Percentiles rank a stretch among this genome's conserved stretches.
Evolutionary conservation across 176 grass and related monocot species (phyloP).

Genomic region (Canna indica): DNA sequence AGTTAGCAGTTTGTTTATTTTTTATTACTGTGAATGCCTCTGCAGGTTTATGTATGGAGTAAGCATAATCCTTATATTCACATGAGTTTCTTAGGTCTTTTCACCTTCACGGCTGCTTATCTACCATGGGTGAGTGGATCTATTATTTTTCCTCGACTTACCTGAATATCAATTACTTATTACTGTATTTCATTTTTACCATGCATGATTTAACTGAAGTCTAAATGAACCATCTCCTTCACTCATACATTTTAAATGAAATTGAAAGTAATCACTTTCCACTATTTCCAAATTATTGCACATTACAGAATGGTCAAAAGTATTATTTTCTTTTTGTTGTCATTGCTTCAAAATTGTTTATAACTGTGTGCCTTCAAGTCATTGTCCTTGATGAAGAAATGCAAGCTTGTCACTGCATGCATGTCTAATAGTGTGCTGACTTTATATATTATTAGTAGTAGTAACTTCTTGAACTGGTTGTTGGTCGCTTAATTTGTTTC

Average conservation of each 20-base stretch:
- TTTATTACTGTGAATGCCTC: constrained; percentile 5
- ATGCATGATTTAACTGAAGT: not conserved
- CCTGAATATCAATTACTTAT: not conserved
- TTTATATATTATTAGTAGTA: no score
- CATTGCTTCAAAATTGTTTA: no score
- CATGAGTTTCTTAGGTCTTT: constrained; percentile 97
- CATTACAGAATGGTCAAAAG: not conserved
- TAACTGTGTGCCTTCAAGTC: no score
- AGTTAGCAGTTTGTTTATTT: not conserved
- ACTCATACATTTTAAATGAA: not conserved
- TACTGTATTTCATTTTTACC: not conserved
- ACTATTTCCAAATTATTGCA: not conserved
- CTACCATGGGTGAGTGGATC: constrained; percentile 66
- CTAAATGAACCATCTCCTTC: constrained; percentile 19
- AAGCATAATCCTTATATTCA: constrained; percentile 97
- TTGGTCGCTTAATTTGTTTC: not conserved
- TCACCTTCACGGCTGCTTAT: constrained; percentile 97
- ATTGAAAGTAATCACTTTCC: not conserved
- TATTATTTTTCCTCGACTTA: not conserved
- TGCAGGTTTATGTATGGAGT: constrained; percentile 99
- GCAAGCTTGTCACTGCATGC: no score
- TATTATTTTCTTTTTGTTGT: no score
- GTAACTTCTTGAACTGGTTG: no score
- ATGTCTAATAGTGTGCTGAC: no score
- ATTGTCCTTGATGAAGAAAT: no score